Conservation (phyloP, 1,284 basidiomycete species). For the Papiliotrema nemorosa region DNA sequence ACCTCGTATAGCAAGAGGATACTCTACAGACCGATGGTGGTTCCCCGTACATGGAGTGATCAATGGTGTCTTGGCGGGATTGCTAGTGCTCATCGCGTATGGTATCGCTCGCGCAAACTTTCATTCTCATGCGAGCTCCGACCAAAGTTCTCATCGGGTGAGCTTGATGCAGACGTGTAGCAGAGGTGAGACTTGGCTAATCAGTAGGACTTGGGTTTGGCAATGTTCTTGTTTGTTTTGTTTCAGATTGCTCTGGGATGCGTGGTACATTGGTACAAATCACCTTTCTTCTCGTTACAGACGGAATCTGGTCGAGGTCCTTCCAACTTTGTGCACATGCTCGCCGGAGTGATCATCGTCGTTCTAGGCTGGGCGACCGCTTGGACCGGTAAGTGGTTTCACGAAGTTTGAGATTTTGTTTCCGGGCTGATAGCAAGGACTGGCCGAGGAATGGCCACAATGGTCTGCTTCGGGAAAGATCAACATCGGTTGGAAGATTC, state of each 20-base stretch:
- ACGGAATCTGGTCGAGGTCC: conserved; percentile 30
- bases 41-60: conserved; percentile 57
- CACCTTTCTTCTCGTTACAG: conserved; percentile 11
- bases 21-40: conserved; percentile 54
- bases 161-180: conserved; percentile 7
- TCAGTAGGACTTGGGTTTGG: neutral
- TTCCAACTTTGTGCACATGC: conserved; percentile 34
- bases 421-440: conserved; percentile 11
- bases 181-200: neutral
- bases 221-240: conserved; percentile 57
- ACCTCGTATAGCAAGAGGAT: conserved; percentile 59
- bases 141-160: conserved; percentile 18
- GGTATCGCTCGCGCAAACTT: conserved; percentile 22
- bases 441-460: conserved; percentile 27
- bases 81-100: conserved; percentile 55
- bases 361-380: conserved; percentile 28
- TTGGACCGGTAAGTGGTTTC: conserved; percentile 35
- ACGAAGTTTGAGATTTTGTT: neutral
- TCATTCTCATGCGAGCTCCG: conserved; percentile 10
- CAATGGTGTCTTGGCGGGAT: conserved; percentile 57
- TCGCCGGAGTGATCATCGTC: conserved; percentile 26
- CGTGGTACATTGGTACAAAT: conserved; percentile 55
- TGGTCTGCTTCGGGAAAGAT: conserved; percentile 20
- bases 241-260: conserved; percentile 59
- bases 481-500: conserved; percentile 23